Conservation (phyloP, 2,329 filamentous ascomycete species). For the Balansia obtecta region DNA sequence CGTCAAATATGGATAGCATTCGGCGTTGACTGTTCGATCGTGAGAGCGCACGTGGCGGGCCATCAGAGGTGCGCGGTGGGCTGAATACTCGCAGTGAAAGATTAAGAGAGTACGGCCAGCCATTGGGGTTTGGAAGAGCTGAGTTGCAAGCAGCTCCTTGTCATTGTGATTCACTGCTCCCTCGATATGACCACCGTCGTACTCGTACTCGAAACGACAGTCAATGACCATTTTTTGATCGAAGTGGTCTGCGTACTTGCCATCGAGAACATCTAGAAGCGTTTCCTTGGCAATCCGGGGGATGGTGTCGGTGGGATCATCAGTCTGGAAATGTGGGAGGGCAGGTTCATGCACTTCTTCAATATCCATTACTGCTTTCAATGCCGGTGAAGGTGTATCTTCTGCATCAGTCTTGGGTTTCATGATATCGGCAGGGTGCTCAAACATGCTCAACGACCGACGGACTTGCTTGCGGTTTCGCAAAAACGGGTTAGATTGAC, state of each 20-base stretch:
- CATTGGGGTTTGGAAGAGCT: conserved; percentile 61
- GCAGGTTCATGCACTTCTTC: conserved; percentile 62
- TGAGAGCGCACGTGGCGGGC: conserved; percentile 83
- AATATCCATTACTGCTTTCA: conserved; percentile 72
- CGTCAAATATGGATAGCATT: conserved; percentile 77
- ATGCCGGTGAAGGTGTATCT: conserved; percentile 27
- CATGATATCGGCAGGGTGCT: conserved; percentile 78
- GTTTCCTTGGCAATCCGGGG: conserved; percentile 77
- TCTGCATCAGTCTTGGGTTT: conserved; percentile 57
- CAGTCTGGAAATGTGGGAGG: conserved; percentile 73
- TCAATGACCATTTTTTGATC: conserved; percentile 82
- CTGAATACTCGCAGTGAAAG: conserved; percentile 97
- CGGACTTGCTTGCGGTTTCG: conserved; percentile 81
- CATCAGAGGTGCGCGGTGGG: conserved; percentile 91
- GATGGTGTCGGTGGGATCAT: conserved; percentile 72
- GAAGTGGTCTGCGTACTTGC: conserved; percentile 64
- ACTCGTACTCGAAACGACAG: conserved; percentile 98
- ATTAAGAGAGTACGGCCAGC: conserved; percentile 68
- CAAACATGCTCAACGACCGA: conserved; percentile 95
- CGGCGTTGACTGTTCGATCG: conserved; percentile 75
- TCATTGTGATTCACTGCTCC: conserved; percentile 94
- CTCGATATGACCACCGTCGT: conserved; percentile 88
- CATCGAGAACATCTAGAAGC: conserved; percentile 76
- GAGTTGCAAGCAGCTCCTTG: conserved; percentile 71
- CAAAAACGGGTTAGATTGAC: conserved; percentile 57